Evolutionary conservation across 1,139 yeast species (phyloP).

Genomic region (Nakaseomyces nivariensis): DNA sequence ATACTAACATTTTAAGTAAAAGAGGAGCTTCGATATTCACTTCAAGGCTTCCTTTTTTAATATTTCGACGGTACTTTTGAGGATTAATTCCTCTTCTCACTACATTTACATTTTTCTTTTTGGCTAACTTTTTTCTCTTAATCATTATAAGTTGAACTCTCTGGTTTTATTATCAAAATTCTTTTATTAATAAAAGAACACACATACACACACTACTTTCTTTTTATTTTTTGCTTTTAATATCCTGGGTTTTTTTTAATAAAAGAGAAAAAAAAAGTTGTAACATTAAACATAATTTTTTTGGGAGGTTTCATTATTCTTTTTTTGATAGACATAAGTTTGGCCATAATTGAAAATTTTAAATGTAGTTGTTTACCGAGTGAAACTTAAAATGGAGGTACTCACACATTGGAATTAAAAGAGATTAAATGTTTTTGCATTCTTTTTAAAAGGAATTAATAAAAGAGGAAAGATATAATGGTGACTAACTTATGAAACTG

Average conservation of each 20-base stretch:
- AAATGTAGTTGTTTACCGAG: not conserved
- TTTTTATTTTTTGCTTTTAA: not conserved
- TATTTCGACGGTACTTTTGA: not conserved
- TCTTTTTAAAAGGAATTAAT: not conserved
- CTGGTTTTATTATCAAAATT: not conserved
- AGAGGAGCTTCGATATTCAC: not conserved
- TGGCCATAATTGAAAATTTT: not conserved
- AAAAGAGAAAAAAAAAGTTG: slow-evolving; percentile 1
- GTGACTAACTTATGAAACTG: too few relatives aligned
- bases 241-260: slow-evolving; percentile 2
- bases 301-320: not conserved
- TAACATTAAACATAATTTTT: not conserved
- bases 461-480: too few relatives aligned
- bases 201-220: slow-evolving; percentile 4
- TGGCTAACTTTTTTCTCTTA: not conserved
- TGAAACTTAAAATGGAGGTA: too few relatives aligned
- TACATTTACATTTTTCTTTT: not conserved
- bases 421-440: not conserved
- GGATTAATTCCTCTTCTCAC: not conserved
- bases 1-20: not conserved
- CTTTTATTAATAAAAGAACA: slow-evolving; percentile 2
- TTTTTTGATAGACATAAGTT: slow-evolving; percentile 1
- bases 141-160: not conserved
- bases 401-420: not conserved
- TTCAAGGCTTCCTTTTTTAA: too few relatives aligned